These are phyloP conservation scores for Suillus occidentalis DNA, from an alignment of 768 basidiomycete genomes.

Conservation along the genomic window DNA sequence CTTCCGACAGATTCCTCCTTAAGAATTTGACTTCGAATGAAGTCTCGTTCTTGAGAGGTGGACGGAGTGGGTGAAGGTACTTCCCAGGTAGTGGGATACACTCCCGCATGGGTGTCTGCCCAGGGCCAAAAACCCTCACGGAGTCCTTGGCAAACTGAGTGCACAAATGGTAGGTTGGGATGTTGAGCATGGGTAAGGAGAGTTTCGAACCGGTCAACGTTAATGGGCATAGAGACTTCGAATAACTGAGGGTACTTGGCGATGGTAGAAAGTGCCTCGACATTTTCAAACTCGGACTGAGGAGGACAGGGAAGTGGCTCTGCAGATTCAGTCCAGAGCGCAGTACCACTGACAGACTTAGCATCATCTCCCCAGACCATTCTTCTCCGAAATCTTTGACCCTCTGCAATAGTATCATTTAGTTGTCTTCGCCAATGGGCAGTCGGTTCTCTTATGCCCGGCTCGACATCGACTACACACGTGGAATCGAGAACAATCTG, in stretches of 20 bases:
- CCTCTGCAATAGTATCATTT: background rate
- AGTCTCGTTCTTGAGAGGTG: conserved; percentile 14
- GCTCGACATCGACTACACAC: background rate
- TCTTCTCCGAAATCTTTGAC: background rate
- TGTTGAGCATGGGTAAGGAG: conserved; percentile 18
- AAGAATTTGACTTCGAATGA: conserved; percentile 22
- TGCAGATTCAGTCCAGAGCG: too few relatives aligned
- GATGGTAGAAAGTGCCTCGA: background rate
- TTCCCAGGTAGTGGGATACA: conserved; percentile 1
- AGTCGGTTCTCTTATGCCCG: background rate
- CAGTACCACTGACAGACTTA: background rate
- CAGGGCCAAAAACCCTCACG: conserved; percentile 35
- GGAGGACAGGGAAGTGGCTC: background rate
- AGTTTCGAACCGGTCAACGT: conserved; percentile 19
- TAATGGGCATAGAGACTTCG: conserved; percentile 25
- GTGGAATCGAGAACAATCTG: background rate
- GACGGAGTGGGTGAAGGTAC: background rate
- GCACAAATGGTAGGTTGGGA: conserved; percentile 22
- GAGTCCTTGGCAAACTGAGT: conserved; percentile 23
- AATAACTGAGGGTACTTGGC: conserved; percentile 12
- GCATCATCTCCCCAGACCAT: background rate
- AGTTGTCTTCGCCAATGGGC: background rate
- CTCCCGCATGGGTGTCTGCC: conserved; percentile 16
- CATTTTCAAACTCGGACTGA: background rate
- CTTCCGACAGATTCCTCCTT: background rate